Evolutionary conservation across 2,329 filamentous ascomycete species (phyloP), one percentile per base, ranked within the genome.

Genomic region (Didymella glomerata): DNA sequence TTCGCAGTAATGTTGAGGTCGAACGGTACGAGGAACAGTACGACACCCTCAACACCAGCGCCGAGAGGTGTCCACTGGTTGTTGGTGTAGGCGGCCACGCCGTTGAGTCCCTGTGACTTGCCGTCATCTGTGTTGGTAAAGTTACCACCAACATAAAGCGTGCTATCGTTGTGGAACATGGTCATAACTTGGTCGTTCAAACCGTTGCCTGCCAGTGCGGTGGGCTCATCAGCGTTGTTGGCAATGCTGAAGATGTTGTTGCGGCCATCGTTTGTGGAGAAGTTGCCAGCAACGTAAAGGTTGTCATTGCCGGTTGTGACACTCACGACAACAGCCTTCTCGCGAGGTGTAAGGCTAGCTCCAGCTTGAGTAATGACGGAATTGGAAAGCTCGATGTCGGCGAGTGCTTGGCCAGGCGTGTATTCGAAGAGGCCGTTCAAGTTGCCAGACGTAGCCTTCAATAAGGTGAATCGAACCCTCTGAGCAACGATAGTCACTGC

Each of bases 341-440:
- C 78, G 13, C 86, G 80, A 10, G 75, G 74, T 27, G 54, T 61
- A 52, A 98, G 88, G 55, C 84, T 85, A 32, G 86, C 86, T 18
- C 92, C 92, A 34, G 94, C 89, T 68, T 85, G 83, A 76, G 96
- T 89, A 72, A 97, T 88, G 16, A 87, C 84, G 1, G 93, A 97
- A 25, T 84, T 84, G 14, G 86, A 82, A 57, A 96, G 87, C 65
- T 91, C 84, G 0, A 83, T 83, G 64, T 87, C 83, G 63, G 87
- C 83, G 32, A 90, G 80, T 0, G 82, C 81, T 13, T 83, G 80
- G 18, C 82, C 83, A 0, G 93, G 91, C 67, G 96, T 85, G 73
- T 91, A 97, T 70, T 98, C 95, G 74, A 91, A 98, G 1, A 99
- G 80, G 9, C 93, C 93, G 72, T 97, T 97, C 52, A 99, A 81